A percentile compares a stretch with the other conserved stretches of the same genome.
Evolutionary conservation across 441 rosid species (phyloP).

Genomic region (Flueggea neowawraea): DNA sequence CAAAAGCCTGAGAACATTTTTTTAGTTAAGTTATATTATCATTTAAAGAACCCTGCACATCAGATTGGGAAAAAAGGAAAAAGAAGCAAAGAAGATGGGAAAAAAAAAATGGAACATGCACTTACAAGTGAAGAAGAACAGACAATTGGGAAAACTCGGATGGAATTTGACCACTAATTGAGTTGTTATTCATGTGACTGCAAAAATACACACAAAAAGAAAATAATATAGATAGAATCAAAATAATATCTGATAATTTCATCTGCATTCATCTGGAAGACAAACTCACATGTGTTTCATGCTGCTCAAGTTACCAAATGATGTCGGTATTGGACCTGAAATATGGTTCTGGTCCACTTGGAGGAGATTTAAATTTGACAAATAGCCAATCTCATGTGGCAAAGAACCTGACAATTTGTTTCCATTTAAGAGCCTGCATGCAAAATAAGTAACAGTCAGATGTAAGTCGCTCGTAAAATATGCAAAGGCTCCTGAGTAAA

Average conservation of each 20-base stretch:
- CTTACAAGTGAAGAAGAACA: conserved; percentile 81
- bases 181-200: conserved; percentile 97
- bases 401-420: conserved; percentile 77
- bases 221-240: conserved; percentile 11
- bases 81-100: conserved; percentile 4
- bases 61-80: conserved; percentile 1
- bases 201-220: conserved; percentile 24
- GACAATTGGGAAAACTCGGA: conserved; percentile 62
- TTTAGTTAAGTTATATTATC: not conserved
- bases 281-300: conserved; percentile 77
- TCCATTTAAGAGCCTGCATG: conserved; percentile 84
- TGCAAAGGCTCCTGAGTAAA: no score
- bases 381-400: conserved; percentile 77
- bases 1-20: conserved; percentile 54
- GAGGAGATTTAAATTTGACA: conserved; percentile 56
- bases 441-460: conserved; percentile 10
- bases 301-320: conserved; percentile 62
- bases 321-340: conserved; percentile 77
- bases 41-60: not conserved
- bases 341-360: conserved; percentile 80
- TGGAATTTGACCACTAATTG: conserved; percentile 75
- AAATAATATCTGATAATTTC: conserved; percentile 5
- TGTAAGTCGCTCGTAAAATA: no score
- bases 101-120: conserved; percentile 23
- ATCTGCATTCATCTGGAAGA: conserved; percentile 28